Base-by-base conservation (phyloP, 257 asterid species). In the Petunia secreta region DNA sequence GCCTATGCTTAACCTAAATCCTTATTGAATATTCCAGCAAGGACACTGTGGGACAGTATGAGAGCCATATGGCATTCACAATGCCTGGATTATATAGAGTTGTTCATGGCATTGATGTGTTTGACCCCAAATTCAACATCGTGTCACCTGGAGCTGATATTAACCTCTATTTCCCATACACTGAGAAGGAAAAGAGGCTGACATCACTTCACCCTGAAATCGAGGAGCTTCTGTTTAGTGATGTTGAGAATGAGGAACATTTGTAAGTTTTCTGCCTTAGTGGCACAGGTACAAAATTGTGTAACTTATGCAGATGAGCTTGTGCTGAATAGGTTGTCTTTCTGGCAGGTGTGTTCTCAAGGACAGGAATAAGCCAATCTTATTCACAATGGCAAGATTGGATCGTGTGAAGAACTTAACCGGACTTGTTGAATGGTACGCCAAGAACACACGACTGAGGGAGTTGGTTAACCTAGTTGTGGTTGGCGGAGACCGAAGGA, bases 1-100 rank as follows among this genome's bases (percentile, higher is more conserved):
- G 13, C 65, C 40, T 7, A 3, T n/a, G 2, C 62, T 73, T 73
- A 50, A 73, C 78, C 36, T 73, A 39, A 64, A 5, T 38, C 8
- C 48, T 2, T 73, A 0, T 5, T 11, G 62, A 50, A 55, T 63
- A 69, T 44, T 83, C 75, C 90, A 96, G 99, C 86, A 94, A 96
- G 92, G 96, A 94, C 84, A 96, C 96, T 1, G 98, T 94, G 4
- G 98, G 98, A 39, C 99, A 96, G 64, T 96, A 96, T 11, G 99
- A 96, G 85, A 92, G 98, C 86, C 99, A 96, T 80, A 90, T 63
- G 89, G 98, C 98, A n/a, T 96, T 92, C 85, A 94, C 98, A 4
- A 91, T 96, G 99, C 98, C 99, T 0, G 98, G 99, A 83, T 79
- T 92, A 4, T 96, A 96, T 89, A 83, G 99, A 63, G 98, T 94